Evolutionary conservation across 2,329 filamentous ascomycete species (phyloP).

Genomic region (Ophiosphaerella korrae): DNA sequence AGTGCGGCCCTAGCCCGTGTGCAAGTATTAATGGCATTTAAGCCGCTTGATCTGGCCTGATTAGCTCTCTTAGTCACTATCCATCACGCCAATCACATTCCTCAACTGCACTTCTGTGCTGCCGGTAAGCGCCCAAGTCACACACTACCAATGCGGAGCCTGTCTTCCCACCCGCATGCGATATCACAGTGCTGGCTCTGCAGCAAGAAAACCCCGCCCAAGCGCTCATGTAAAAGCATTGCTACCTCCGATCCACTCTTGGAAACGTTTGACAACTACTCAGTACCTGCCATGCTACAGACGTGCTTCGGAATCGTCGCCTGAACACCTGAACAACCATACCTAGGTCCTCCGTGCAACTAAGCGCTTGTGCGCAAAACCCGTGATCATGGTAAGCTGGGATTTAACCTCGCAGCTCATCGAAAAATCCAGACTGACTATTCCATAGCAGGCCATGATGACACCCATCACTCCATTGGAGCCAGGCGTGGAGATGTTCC

Average conservation of each 20-base stretch:
- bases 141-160: too few relatives aligned
- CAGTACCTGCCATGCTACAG: constrained; percentile 40
- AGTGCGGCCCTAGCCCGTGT: neutral
- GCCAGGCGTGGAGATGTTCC: constrained; percentile 55
- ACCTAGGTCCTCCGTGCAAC: constrained; percentile 1
- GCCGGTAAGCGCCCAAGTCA: too few relatives aligned
- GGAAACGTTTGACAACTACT: constrained; percentile 38
- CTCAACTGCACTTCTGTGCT: neutral
- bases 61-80: constrained; percentile 25
- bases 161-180: neutral
- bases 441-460: constrained; percentile 48
- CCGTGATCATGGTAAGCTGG: constrained; percentile 45
- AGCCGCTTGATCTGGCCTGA: neutral
- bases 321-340: constrained; percentile 26
- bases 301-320: constrained; percentile 23
- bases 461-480: constrained; percentile 53
- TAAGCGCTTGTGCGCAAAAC: constrained; percentile 22
- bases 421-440: constrained; percentile 26
- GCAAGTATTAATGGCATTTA: neutral
- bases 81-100: constrained; percentile 2
- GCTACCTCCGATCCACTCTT: constrained; percentile 31
- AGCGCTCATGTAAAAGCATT: constrained; percentile 50
- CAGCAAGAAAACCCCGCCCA: constrained; percentile 41
- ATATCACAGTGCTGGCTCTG: constrained; percentile 6
- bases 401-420: constrained; percentile 5